Evolutionary conservation across 768 basidiomycete genomes (phyloP), one percentile per base, ranked within the genome.

Genomic region (Artomyces pyxidatus): DNA sequence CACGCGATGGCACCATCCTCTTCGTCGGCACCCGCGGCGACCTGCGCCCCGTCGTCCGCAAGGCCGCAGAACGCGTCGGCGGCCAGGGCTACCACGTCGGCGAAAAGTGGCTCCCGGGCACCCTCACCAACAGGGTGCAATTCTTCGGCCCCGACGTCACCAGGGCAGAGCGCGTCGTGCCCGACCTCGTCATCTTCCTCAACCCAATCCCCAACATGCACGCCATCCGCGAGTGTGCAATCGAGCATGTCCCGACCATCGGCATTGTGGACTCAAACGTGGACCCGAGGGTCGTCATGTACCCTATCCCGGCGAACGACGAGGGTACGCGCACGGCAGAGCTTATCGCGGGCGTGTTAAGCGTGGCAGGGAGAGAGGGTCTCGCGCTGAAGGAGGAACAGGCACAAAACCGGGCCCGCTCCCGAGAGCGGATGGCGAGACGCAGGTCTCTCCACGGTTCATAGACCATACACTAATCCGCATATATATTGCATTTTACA

Each of bases 251-350:
- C 48, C 96, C 96, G 0, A 98, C 96, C 1, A 82, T 98, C 51
- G 96, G 85, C 28, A 83, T 98, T 51, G 80, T 94, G 47, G 96
- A 99, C 67, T 90, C 93, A 19, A 92, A 99, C 63, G 87, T 82
- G 37, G 96, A 99, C 68, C 96, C 96, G 5, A 82, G 96, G 22
- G 75, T 92, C 32, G 94, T 99, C 53, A 96, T 97, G 77, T 98
- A 96, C 65, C 87, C 96, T 37, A 97, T 99, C 61, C 94, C 93
- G 0, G 93, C 90, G n/a, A 99, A 98, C 65, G 91, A 95, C 68
- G 96, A 99, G 68, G 91, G 81, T 61, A 76, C 85, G 9, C 78
- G 93, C 40, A 86, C 93, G 14, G 90, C 91, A 38, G 95, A 98
- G 60, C 71, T 99, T 37, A 77, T 99, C 49, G 81, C 85, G 1